These are phyloP conservation scores for Aquilaria sinensis DNA, from an alignment of 345 rosid genomes.

Conservation along the genomic window DNA sequence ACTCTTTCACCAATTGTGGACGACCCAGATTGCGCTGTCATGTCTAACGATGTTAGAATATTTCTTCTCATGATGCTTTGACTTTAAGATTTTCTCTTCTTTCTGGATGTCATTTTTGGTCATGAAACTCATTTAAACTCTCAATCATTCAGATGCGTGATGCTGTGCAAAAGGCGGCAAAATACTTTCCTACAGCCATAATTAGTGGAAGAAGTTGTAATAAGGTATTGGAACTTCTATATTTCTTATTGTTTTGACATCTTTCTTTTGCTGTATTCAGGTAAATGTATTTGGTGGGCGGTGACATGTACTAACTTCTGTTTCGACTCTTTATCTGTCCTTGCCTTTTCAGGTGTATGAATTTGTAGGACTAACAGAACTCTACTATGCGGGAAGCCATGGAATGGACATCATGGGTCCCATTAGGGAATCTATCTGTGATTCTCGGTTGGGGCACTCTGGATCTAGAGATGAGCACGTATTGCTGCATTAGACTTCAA, in stretches of 20 bases:
- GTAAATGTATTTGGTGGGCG: neutral
- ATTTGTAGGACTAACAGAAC: slow-evolving; percentile 62
- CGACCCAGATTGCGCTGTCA: slow-evolving; percentile 70
- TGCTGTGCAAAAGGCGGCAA: slow-evolving; percentile 55
- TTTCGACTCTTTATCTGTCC: slow-evolving; percentile 1
- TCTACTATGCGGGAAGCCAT: slow-evolving; percentile 88
- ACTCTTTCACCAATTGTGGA: slow-evolving; percentile 89
- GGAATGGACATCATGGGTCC: slow-evolving; percentile 93
- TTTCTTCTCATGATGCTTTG: neutral
- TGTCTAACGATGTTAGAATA: slow-evolving; percentile 54
- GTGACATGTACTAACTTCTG: neutral
- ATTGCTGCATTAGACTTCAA: neutral
- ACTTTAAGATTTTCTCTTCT: neutral
- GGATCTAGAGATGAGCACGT: slow-evolving; percentile 45
- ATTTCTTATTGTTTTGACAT: neutral
- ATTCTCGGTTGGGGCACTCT: slow-evolving; percentile 29
- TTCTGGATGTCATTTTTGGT: neutral
- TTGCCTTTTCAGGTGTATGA: slow-evolving; percentile 48
- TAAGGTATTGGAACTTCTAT: slow-evolving; percentile 36
- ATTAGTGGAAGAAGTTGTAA: slow-evolving; percentile 93
- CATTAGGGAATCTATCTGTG: slow-evolving; percentile 31
- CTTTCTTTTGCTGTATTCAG: neutral
- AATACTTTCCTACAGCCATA: slow-evolving; percentile 80
- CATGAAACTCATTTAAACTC: neutral
- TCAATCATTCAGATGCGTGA: slow-evolving; percentile 51